Evolutionary conservation across 1,139 yeast species (phyloP), one percentile per base, ranked within the genome.

Genomic region (Suhomyces yuchorum): DNA sequence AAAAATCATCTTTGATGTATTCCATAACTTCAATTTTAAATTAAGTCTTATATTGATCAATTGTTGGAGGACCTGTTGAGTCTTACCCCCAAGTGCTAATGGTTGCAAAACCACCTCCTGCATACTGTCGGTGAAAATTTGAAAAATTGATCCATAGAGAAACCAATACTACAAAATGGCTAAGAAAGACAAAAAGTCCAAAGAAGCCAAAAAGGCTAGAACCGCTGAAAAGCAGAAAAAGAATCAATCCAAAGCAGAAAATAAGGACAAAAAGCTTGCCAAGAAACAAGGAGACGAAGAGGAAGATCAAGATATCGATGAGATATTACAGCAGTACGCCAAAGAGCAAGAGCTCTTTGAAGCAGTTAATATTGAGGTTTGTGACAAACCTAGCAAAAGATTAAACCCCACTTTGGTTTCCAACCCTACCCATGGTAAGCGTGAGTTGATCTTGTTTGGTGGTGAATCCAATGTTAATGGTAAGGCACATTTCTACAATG

Each of bases 141-240:
- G 23, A 30, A 43, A 22, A 18, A 30, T 20, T 28, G 39, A 23
- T 14, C 24, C 18, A n/a, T n/a, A 7, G 8, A 22, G 9, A 5
- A 42, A 17, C n/a, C 20, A 17, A 20, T 22, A 36, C 19, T 30
- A n/a, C 7, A 35, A n/a, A 24, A 87, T 88, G 96, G 96, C 91
- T 11, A 91, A 89, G 70, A 91, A 90, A 70, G 87, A 73, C 56
- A 84, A 89, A 69, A 88, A 89, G 67, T 83, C 88, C 52, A 90
- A 90, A 67, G 97, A 89, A 43, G 90, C 96, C 58, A 90, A 91
- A 68, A 91, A 91, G 79, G 96, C 95, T 26, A 81, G 96, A 43
- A 73, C 87, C 35, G 96, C 93, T 24, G 92, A 84, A 55, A 93
- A 93, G 73, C 84, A 81, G 52, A 85, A 86, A 68, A 92, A 92